These are phyloP conservation scores for Osmanthus fragrans DNA, from an alignment of 257 asterid species.

Conservation along the genomic window DNA sequence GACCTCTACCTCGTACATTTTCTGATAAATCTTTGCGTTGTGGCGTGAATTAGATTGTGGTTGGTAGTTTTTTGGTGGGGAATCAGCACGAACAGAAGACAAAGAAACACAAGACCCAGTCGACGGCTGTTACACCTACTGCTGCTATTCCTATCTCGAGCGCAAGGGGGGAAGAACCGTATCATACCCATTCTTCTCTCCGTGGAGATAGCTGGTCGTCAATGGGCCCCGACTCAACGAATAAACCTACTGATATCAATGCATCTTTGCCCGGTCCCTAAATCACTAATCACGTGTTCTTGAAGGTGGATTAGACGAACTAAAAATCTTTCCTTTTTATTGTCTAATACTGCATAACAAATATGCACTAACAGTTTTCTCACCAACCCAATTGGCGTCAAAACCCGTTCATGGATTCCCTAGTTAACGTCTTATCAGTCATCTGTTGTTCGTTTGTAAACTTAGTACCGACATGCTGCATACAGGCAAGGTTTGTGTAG, in stretches of 20 bases:
- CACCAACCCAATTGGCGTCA: constrained; percentile 28
- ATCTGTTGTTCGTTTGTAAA: constrained; percentile 30
- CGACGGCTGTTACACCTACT: constrained; percentile 31
- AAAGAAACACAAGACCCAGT: constrained; percentile 60
- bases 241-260: constrained; percentile 59
- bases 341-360: no score
- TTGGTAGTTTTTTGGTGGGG: constrained; percentile 86
- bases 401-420: background rate
- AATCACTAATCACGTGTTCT: background rate
- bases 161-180: constrained; percentile 50
- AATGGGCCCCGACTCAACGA: constrained; percentile 46
- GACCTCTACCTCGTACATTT: background rate
- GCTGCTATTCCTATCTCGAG: constrained; percentile 58
- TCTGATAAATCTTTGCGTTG: background rate
- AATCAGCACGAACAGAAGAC: constrained; percentile 67
- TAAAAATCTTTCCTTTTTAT: no score
- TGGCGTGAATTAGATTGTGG: constrained; percentile 54
- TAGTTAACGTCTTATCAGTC: constrained; percentile 10
- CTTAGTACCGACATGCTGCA: constrained; percentile 21
- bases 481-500: constrained; percentile 32
- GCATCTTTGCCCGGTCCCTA: constrained; percentile 43
- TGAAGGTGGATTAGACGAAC: background rate
- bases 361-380: background rate
- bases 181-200: constrained; percentile 49
- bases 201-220: constrained; percentile 73